Conservation (phyloP, 116 monocot genomes). For the Zostera marina region DNA sequence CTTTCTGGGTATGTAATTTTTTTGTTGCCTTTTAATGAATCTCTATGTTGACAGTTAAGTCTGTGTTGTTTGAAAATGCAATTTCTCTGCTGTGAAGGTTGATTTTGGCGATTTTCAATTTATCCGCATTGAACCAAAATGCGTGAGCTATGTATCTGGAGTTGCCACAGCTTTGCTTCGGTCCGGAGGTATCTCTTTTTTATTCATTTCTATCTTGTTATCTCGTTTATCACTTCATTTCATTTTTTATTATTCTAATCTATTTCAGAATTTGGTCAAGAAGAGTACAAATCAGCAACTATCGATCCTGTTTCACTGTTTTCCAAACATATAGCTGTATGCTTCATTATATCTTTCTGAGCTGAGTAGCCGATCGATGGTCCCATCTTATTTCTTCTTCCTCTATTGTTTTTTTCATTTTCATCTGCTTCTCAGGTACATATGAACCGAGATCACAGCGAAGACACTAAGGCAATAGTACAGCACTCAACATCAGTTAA, state of each 20-base stretch:
- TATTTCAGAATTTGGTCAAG: conserved; percentile 40
- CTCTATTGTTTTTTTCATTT: neutral
- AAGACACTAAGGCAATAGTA: conserved; percentile 84
- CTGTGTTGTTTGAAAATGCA: neutral
- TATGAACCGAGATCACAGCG: conserved; percentile 89
- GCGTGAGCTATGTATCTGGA: conserved; percentile 70
- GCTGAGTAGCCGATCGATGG: neutral
- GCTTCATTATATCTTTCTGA: neutral
- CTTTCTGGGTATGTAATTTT: conserved; percentile 61
- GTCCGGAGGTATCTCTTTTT: conserved; percentile 50
- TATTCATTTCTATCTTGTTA: no score
- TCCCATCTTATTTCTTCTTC: neutral
- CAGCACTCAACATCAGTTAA: conserved; percentile 55
- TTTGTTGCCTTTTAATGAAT: neutral
- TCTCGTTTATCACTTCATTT: neutral
- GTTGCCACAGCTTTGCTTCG: conserved; percentile 82
- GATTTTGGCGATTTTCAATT: conserved; percentile 89
- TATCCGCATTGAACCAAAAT: conserved; percentile 61
- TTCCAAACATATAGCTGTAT: conserved; percentile 57
- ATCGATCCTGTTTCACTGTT: conserved; percentile 85
- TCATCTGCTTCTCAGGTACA: conserved; percentile 38
- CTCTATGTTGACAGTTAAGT: neutral
- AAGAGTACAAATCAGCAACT: conserved; percentile 63
- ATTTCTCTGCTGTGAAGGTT: conserved; percentile 32
- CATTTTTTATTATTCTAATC: neutral